Base-by-base conservation (phyloP, 768 basidiomycete species). In the Mycena belliarum region DNA sequence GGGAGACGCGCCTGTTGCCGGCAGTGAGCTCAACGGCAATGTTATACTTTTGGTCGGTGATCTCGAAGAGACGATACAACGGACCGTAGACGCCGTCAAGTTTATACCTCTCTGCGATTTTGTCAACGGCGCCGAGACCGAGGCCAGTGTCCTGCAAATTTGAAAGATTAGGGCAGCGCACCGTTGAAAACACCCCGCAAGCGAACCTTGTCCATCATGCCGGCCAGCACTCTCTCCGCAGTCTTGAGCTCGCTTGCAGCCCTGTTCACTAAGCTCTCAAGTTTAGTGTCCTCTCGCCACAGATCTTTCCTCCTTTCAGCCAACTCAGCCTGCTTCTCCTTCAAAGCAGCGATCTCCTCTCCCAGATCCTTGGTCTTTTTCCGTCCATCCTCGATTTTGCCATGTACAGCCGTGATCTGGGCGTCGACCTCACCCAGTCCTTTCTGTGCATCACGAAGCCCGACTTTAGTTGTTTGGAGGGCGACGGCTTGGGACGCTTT, bases 171-270 rank as follows among this genome's bases (percentile, higher is more conserved):
- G 32, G 23, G 29, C 52, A 55, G 65, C 77, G 59, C 47, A 93
- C n/a, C n/a, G n/a, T n/a, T n/a, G n/a, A n/a, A n/a, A n/a, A n/a
- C n/a, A n/a, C n/a, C n/a, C n/a, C n/a, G n/a, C n/a, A n/a, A n/a
- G n/a, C n/a, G n/a, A n/a, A n/a, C 95, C 79, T 95, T 94, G 72
- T 99, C 97, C 93, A 98, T 96, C 87, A 96, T 97, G 16, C 87
- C 80, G 6, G 89, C 86, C 29, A 98, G 75, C 14, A 73, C 75
- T 52, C 95, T 78, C 72, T 98, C 94, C 0, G 92, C 87, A 2
- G 81, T 81, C 66, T 89, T 82, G 64, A 96, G 75, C 70, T 98
- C 91, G 55, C 93, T 89, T 14, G 79, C 79, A 2, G 92, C 93
- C 51, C 92, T 83, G 32, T 80, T 80, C 2, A 93, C 85, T 16